A percentile compares a stretch with the other conserved stretches of the same genome.
phyloP scores from a whole-genome alignment of 345 rosid species.

The Bruguiera sexangula region DNA sequence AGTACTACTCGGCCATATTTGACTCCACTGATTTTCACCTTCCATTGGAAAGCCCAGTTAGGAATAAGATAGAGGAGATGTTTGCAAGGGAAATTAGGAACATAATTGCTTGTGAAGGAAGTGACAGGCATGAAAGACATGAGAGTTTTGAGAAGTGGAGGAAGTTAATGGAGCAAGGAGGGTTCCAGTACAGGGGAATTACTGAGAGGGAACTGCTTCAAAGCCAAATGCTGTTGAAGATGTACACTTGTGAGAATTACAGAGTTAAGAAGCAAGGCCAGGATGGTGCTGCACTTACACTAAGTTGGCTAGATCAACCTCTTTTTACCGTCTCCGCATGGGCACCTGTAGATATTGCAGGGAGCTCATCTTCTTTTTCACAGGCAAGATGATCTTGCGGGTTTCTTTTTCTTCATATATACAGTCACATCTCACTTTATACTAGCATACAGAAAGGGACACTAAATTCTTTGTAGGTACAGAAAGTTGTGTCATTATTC shows the following conservation, averaged over 20 bases:
- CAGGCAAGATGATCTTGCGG: conserved; percentile 45
- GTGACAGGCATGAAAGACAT: conserved; percentile 79
- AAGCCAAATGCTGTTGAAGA: conserved; percentile 79
- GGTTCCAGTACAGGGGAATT: conserved; percentile 53
- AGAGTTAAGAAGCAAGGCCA: conserved; percentile 41
- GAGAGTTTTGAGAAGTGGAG: conserved; percentile 62
- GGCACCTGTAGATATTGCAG: conserved; percentile 54
- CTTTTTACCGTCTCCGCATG: conserved; percentile 88
- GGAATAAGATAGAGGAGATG: conserved; percentile 80
- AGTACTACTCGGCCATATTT: conserved; percentile 72
- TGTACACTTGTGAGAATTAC: conserved; percentile 56
- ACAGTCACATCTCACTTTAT: conserved; percentile 17
- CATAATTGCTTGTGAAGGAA: conserved; percentile 89
- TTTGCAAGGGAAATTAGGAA: conserved; percentile 77
- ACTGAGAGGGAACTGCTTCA: conserved; percentile 77
- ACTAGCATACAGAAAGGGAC: conserved; percentile 34
- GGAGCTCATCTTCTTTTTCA: conserved; percentile 62
- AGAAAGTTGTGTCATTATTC: conserved; percentile 40
- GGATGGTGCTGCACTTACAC: conserved; percentile 52
- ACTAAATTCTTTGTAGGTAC: conserved; percentile 55
- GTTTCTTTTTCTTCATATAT: conserved; percentile 31
- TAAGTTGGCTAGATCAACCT: conserved; percentile 79
- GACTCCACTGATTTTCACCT: conserved; percentile 65
- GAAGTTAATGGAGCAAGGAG: conserved; percentile 78
- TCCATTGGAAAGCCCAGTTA: conserved; percentile 54